Evolutionary conservation across 257 asterid species (phyloP).

Genomic region (Solanum paucissectum): DNA sequence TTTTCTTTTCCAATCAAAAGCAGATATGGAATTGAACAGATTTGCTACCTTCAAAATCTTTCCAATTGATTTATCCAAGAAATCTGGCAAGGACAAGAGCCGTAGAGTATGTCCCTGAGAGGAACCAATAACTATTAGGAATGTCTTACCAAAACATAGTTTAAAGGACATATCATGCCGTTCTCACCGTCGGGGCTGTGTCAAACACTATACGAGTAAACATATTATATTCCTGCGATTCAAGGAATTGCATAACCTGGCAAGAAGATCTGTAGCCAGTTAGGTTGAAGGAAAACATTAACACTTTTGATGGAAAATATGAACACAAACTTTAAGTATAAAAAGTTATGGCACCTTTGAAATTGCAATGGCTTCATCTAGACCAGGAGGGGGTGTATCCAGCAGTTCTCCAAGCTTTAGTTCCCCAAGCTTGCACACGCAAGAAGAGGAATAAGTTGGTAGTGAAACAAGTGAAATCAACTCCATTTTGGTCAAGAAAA

Average conservation of each 20-base stretch:
- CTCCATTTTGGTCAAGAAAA: not conserved
- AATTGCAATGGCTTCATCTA: constrained; percentile 97
- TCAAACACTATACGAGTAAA: constrained; percentile 96
- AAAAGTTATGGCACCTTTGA: constrained; percentile 55
- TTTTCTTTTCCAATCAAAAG: not conserved
- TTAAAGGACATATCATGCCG: not conserved
- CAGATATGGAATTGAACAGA: not conserved
- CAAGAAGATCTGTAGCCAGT: constrained; percentile 22
- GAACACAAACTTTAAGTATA: not conserved
- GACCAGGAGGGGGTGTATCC: constrained; percentile 99
- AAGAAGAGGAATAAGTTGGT: not conserved
- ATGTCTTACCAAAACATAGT: constrained; percentile 1
- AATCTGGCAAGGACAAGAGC: constrained; percentile 84
- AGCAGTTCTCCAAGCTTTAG: constrained; percentile 95
- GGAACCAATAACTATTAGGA: constrained; percentile 11
- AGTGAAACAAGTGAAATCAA: not conserved
- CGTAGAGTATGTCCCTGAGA: constrained; percentile 91
- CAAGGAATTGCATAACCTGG: constrained; percentile 96
- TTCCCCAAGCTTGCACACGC: constrained; percentile 69
- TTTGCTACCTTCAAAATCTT: constrained; percentile 77
- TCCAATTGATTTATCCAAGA: constrained; percentile 94
- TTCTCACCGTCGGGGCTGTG: constrained; percentile 96
- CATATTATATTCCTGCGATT: constrained; percentile 78
- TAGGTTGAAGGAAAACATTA: constrained; percentile 10
- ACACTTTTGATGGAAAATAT: not conserved